Base-by-base conservation (phyloP, 257 asterid genomes). In the Striga asiatica region DNA sequence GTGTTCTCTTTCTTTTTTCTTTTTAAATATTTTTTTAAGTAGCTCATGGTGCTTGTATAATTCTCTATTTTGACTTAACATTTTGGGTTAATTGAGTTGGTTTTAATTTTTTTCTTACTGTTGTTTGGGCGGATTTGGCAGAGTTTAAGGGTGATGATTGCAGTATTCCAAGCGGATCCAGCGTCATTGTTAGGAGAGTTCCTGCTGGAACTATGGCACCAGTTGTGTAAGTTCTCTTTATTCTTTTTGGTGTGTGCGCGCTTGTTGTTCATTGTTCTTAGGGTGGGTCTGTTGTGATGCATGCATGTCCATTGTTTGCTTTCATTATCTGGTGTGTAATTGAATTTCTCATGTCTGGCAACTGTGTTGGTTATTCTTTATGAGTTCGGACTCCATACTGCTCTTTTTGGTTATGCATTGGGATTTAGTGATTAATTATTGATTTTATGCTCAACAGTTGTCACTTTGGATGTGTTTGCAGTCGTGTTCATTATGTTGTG, bases 131-230 rank as follows among this genome's bases (percentile, higher is more conserved):
- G 32, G 34, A 32, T 14, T 54, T 45, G 47, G 58, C 73, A 85
- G 97, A 74, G 68, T 82, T 65, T 67, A 64, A 68, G 60, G 83
- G 78, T 14, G 82, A 78, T 56, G 78, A 72, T 45, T 70, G 58
- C 27, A 83, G 69, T 49, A 85, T 89, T 60, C 83, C 77, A 1
- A 78, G 76, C 31, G 95, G 95, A 52, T 75, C 95, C 56, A 75
- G 78, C 69, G 89, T 89, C 60, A 82, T 85, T 61, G 74, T 85
- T 22, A 89, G 66, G 76, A 79, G 97, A 71, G 87, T 85, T 69
- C 97, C 97, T 1, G 81, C 84, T 23, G 73, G 68, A 55, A 74
- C 62, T 18, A 41, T 49, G 50, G 75, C 80, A 8, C 22, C 67
- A 17, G 59, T 66, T 47, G n/a, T n/a, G n/a, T n/a, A n/a, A n/a